A percentile compares a stretch with the other conserved stretches of the same genome.
These are phyloP conservation scores for Kazachstania viticola DNA, from an alignment of 805 yeast species.

Conservation along the genomic window DNA sequence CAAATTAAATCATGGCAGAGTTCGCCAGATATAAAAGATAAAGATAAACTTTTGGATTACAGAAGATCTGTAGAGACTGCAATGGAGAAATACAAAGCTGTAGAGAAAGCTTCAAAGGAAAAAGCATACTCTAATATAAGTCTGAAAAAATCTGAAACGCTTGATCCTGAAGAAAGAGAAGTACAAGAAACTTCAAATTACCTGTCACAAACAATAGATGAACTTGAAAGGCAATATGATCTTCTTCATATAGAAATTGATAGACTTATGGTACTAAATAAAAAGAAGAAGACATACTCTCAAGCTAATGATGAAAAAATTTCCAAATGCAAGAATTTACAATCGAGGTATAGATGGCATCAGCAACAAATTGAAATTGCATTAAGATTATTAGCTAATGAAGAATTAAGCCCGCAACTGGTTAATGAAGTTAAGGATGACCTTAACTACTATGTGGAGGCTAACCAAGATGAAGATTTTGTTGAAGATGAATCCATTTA, in stretches of 20 bases:
- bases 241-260: slow-evolving; percentile 47
- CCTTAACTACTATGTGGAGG: slow-evolving; percentile 81
- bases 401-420: slow-evolving; percentile 64
- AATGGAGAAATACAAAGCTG: slow-evolving; percentile 93
- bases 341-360: slow-evolving; percentile 73
- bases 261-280: slow-evolving; percentile 19
- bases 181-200: slow-evolving; percentile 63
- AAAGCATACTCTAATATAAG: slow-evolving; percentile 93
- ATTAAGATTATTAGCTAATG: slow-evolving; percentile 69
- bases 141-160: slow-evolving; percentile 48
- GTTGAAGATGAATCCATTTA: slow-evolving; percentile 92
- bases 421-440: slow-evolving; percentile 75
- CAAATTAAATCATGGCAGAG: slow-evolving; percentile 93
- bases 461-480: slow-evolving; percentile 83
- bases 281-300: slow-evolving; percentile 25
- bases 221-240: slow-evolving; percentile 72
- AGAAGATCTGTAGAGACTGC: slow-evolving; percentile 59
- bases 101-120: slow-evolving; percentile 86
- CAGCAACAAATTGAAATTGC: slow-evolving; percentile 68
- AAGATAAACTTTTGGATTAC: slow-evolving; percentile 71
- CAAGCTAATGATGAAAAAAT: slow-evolving; percentile 22
- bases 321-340: slow-evolving; percentile 45
- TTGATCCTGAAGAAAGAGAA: slow-evolving; percentile 74
- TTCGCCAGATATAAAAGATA: slow-evolving; percentile 83
- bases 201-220: slow-evolving; percentile 60